Evolutionary conservation across 495 filamentous ascomycete species (phyloP).

Genomic region (Aspergillus olivimuriae): DNA sequence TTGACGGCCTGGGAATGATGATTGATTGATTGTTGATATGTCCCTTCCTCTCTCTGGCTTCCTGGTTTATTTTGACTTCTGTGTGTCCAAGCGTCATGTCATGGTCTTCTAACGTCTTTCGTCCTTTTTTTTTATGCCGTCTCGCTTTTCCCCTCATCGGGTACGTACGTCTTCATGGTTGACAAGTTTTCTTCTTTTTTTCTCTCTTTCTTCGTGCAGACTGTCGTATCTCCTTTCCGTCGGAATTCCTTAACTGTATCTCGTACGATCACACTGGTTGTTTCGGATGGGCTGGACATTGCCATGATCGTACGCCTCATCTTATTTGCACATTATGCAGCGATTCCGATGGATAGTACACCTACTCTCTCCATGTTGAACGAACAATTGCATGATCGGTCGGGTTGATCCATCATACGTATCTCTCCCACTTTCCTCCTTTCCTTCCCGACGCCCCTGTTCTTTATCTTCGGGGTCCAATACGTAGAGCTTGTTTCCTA

Average conservation of each 20-base stretch:
- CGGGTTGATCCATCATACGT: constrained; percentile 4
- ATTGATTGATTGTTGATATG: too few relatives aligned
- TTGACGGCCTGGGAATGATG: too few relatives aligned
- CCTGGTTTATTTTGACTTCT: neutral
- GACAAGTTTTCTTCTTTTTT: constrained; percentile 3
- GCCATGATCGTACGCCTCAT: constrained; percentile 12
- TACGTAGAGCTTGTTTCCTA: too few relatives aligned
- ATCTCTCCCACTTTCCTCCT: constrained; percentile 1
- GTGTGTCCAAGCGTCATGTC: constrained; percentile 10
- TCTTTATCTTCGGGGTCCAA: too few relatives aligned
- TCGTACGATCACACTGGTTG: too few relatives aligned
- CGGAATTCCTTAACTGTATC: too few relatives aligned
- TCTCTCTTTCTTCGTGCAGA: constrained; percentile 8
- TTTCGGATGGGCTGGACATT: too few relatives aligned
- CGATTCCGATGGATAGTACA: constrained; percentile 28
- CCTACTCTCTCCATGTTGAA: constrained; percentile 6
- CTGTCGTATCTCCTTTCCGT: neutral
- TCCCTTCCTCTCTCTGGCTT: neutral
- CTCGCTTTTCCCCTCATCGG: too few relatives aligned
- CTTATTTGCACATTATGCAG: constrained; percentile 29
- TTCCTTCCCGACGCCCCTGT: too few relatives aligned
- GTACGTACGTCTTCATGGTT: neutral
- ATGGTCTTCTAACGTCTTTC: neutral
- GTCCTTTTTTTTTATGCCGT: neutral
- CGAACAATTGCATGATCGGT: constrained; percentile 32